These are phyloP conservation scores for Claviceps spartinae DNA, from an alignment of 2,329 filamentous ascomycete genomes.

Conservation along the genomic window DNA sequence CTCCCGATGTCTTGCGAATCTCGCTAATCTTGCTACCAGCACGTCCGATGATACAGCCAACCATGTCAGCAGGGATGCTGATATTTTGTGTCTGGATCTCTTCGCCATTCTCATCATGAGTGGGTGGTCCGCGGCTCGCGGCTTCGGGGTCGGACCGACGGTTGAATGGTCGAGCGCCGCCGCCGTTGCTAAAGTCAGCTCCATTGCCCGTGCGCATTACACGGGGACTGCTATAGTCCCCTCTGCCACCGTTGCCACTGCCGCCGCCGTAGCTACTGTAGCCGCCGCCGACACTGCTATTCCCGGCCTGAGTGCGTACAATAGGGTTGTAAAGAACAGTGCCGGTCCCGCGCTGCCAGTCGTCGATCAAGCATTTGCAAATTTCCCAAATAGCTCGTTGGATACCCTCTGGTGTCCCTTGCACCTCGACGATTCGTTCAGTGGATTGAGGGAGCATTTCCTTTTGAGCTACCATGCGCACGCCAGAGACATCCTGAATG, in stretches of 20 bases:
- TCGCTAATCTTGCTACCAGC: conserved; percentile 96
- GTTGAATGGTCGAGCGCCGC: conserved; percentile 48
- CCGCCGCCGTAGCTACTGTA: conserved; percentile 23
- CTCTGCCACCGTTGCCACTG: conserved; percentile 23
- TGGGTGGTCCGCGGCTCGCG: conserved; percentile 65
- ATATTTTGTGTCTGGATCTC: conserved; percentile 99
- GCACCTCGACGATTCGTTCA: conserved; percentile 92
- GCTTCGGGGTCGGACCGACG: conserved; percentile 77
- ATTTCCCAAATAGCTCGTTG: conserved; percentile 98
- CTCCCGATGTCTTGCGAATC: conserved; percentile 91
- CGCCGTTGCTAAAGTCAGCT: conserved; percentile 87
- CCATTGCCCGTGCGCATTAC: conserved; percentile 94
- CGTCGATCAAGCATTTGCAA: conserved; percentile 93
- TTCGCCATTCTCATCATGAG: conserved; percentile 90
- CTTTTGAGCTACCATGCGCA: conserved; percentile 98
- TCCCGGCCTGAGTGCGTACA: conserved; percentile 63
- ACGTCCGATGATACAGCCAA: conserved; percentile 96
- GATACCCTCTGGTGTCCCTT: conserved; percentile 87
- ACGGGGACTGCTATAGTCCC: conserved; percentile 50
- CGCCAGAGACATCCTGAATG: conserved; percentile 91
- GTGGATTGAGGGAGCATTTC: conserved; percentile 99
- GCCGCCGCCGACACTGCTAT: conserved; percentile 30
- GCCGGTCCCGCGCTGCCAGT: conserved; percentile 92
- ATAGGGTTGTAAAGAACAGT: conserved; percentile 96
- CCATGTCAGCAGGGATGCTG: conserved; percentile 98